Conservation (phyloP, 768 basidiomycete genomes). For the Tephrocybe sp. region DNA sequence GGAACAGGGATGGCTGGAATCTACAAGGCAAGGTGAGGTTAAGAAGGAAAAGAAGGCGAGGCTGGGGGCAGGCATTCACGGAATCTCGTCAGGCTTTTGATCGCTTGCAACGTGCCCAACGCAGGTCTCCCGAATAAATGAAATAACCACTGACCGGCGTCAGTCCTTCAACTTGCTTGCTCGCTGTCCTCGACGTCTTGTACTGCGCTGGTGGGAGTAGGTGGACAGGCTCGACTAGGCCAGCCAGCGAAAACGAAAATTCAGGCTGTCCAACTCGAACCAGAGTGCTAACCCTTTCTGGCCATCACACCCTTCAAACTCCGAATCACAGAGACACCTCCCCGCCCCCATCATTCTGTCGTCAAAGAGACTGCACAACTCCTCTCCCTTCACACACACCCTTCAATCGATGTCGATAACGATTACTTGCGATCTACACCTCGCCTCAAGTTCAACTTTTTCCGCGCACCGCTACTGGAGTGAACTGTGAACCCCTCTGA, state of each 20-base stretch:
- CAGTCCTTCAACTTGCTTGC: constrained; percentile 16
- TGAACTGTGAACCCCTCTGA: too few species aligned
- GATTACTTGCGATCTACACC: constrained; percentile 15
- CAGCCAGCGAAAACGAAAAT: too few species aligned
- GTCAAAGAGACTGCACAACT: constrained; percentile 11
- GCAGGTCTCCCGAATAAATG: constrained; percentile 39
- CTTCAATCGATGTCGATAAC: constrained; percentile 16
- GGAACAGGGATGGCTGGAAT: constrained; percentile 27
- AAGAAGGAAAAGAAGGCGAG: constrained; percentile 54
- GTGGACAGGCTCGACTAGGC: constrained; percentile 4
- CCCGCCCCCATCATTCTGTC: constrained; percentile 11
- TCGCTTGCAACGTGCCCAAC: constrained; percentile 72
- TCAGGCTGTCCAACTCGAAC: constrained; percentile 18
- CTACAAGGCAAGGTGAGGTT: constrained; percentile 35
- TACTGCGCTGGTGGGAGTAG: neutral
- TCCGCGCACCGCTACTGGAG: too few species aligned
- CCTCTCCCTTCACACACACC: neutral
- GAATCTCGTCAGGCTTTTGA: constrained; percentile 62
- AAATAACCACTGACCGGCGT: too few species aligned
- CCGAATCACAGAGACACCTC: constrained; percentile 17
- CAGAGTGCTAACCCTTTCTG: constrained; percentile 18
- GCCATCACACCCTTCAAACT: constrained; percentile 27
- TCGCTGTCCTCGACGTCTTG: neutral
- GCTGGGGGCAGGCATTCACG: constrained; percentile 54
- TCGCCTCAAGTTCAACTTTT: neutral